Conservation (phyloP, 2,329 filamentous ascomycete genomes). For the Huntiella decipiens region DNA sequence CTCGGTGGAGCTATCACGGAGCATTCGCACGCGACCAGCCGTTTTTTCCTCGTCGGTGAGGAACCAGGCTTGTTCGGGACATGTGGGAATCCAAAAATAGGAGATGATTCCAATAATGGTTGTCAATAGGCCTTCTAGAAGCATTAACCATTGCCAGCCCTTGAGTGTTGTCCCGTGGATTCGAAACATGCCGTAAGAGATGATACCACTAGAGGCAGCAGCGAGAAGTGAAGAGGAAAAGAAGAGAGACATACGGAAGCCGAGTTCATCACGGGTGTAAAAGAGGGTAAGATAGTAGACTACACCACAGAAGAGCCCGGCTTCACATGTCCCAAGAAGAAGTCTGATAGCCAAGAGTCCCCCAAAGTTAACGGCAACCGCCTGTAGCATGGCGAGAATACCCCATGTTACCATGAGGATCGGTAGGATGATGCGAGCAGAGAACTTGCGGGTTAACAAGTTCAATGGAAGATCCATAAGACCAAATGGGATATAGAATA, state of each 20-base stretch:
- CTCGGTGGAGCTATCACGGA: conserved; percentile 25
- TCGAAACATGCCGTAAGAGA: conserved; percentile 43
- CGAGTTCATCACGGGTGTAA: conserved; percentile 47
- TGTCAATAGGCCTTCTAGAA: conserved; percentile 39
- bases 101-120: conserved; percentile 18
- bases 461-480: conserved; percentile 30
- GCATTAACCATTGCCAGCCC: conserved; percentile 53
- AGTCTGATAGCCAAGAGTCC: conserved; percentile 30
- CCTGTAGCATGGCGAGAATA: conserved; percentile 27
- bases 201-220: conserved; percentile 48
- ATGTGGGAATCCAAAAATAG: conserved; percentile 21
- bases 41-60: conserved; percentile 28
- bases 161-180: conserved; percentile 29
- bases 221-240: conserved; percentile 44
- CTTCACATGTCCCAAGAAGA: conserved; percentile 27
- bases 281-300: conserved; percentile 29
- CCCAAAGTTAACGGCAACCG: conserved; percentile 27
- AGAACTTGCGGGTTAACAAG: conserved; percentile 28
- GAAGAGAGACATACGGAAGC: conserved; percentile 38
- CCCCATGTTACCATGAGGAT: conserved; percentile 29
- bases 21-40: conserved; percentile 24
- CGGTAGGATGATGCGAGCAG: conserved; percentile 16
- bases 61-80: conserved; percentile 27
- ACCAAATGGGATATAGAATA: conserved; percentile 31
- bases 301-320: conserved; percentile 32